Conservation (phyloP, 352 stramenopile species). For the Pythium sp. region DNA sequence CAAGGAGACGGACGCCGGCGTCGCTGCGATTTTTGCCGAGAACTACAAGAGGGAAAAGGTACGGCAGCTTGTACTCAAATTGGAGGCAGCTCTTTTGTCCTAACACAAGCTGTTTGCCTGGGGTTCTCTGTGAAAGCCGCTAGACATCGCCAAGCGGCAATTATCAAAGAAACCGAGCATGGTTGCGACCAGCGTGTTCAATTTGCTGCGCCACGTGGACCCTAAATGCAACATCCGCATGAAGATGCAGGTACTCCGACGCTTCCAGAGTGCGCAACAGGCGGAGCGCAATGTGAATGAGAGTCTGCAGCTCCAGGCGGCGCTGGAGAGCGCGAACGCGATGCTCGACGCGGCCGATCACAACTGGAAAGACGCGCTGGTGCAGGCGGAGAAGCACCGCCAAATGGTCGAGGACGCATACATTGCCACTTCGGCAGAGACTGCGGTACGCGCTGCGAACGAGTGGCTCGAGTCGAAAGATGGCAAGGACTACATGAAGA, state of each 20-base stretch:
- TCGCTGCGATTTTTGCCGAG: constrained; percentile 36
- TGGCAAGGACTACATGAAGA: constrained; percentile 48
- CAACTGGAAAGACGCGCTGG: constrained; percentile 35
- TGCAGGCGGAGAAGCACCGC: constrained; percentile 33
- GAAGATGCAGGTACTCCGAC: constrained; percentile 57
- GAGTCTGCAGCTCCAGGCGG: constrained; percentile 29
- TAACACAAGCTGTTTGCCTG: neutral
- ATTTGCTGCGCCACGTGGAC: constrained; percentile 44
- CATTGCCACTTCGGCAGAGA: constrained; percentile 18
- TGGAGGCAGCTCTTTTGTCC: too few species aligned
- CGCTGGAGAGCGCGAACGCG: constrained; percentile 27
- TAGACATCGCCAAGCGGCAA: constrained; percentile 54
- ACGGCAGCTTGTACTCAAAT: neutral
- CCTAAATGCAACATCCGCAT: constrained; percentile 54
- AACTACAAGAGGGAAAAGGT: constrained; percentile 66
- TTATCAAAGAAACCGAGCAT: constrained; percentile 27
- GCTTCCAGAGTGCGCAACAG: constrained; percentile 24
- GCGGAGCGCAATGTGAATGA: constrained; percentile 11
- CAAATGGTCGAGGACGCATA: constrained; percentile 35
- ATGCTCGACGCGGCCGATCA: constrained; percentile 29
- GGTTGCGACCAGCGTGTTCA: constrained; percentile 28
- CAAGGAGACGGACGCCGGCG: constrained; percentile 50
- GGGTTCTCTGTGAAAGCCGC: constrained; percentile 24
- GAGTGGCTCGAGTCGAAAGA: constrained; percentile 71
- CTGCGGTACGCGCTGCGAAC: constrained; percentile 22